Base-by-base conservation (phyloP, 1,139 yeast species). In the Pichia sp. region DNA sequence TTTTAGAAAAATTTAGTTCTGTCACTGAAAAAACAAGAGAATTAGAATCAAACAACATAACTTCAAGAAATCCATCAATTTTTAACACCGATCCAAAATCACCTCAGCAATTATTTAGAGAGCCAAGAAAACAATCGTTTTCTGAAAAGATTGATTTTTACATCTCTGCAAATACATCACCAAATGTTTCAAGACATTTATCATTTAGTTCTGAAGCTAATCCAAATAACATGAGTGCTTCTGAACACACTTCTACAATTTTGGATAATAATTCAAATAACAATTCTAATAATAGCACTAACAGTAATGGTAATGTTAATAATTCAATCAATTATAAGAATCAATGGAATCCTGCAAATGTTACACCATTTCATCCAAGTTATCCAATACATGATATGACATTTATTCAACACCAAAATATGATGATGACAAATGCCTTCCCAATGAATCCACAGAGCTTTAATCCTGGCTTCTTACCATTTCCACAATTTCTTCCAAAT, bases 1-100 rank as follows among this genome's bases (percentile, higher is more conserved):
- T 81, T 58, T 66, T 81, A 50, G 84, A 80, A 54, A 81, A 84
- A 63, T 85, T 85, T 61, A 72, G 86, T 8, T 69, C 79, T n/a
- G 82, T 85, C 20, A 88, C 87, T 13, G 94, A 85, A 52, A 86
- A 88, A 36, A 85, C 95, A 0, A 71, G 88, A 56, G 90, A 84
- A 53, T 76, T 84, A 38, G 94, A 85, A 59, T 37, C 47, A 8
- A 45, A 35, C 20, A 24, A 22, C 16, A 22, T 53, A 20, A 56
- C 55, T 18, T 62, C 69, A 3, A 70, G 84, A 63, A 71, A 82
- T 63, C 70, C 82, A 0, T 75, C 80, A 50, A 70, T 75, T 56
- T 67, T 74, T 51, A 60, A 60, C 25, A 67, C 64, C 48, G 57
- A 45, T 38, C 61, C 55, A 3, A 48, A 50, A 11, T 59, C 65